Conservation (phyloP, 805 yeast species). For the Lachancea nothofagi region DNA sequence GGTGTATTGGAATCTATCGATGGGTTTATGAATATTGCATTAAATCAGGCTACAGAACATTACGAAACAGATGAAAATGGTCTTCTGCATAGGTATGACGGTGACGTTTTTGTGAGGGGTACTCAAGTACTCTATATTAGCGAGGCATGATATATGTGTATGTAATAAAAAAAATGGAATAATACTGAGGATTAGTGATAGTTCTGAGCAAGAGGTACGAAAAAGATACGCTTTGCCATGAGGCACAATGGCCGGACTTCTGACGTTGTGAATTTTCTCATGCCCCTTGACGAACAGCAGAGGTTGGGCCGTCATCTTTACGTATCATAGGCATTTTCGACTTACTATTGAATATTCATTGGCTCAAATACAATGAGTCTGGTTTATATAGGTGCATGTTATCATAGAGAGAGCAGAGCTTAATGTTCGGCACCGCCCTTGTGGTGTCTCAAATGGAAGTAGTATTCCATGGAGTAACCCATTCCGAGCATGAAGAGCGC, state of each 20-base stretch:
- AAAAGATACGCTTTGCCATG: not conserved
- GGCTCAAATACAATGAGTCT: not conserved
- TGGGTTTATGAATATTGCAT: slow-evolving; percentile 93
- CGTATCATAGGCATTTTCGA: not conserved
- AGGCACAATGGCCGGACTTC: not conserved
- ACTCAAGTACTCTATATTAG: slow-evolving; percentile 35
- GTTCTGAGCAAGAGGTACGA: not conserved
- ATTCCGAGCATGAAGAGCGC: slow-evolving; percentile 60
- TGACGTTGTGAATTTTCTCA: too few species aligned
- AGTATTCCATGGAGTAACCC: slow-evolving; percentile 91
- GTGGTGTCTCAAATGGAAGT: slow-evolving; percentile 74
- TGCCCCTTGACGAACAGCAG: too few species aligned
- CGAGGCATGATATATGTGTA: slow-evolving; percentile 20
- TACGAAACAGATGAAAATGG: slow-evolving; percentile 31
- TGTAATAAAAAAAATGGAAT: not conserved
- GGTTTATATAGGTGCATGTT: slow-evolving; percentile 5
- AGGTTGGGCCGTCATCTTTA: not conserved
- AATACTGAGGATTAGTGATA: not conserved
- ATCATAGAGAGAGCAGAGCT: not conserved
- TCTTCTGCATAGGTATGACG: slow-evolving; percentile 26
- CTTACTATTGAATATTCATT: slow-evolving; percentile 9
- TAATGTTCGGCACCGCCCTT: slow-evolving; percentile 43
- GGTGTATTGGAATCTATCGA: slow-evolving; percentile 83
- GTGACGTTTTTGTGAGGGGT: slow-evolving; percentile 34
- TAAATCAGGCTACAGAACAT: slow-evolving; percentile 68